phyloP scores from a whole-genome alignment of 805 yeast genomes.

The Ogataea allantospora region DNA sequence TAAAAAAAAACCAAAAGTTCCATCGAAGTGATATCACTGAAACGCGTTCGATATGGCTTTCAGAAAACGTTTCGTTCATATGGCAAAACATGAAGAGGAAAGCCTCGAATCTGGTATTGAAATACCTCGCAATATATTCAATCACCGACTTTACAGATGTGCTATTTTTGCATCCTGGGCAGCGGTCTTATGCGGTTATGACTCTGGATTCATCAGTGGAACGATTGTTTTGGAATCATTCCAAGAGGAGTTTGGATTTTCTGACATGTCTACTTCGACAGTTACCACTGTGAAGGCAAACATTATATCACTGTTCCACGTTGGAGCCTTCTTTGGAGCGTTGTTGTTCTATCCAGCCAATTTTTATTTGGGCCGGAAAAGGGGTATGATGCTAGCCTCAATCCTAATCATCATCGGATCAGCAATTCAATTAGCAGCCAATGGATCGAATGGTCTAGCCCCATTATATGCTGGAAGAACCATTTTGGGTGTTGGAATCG shows the following conservation, averaged over 20 bases:
- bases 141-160: slow-evolving; percentile 8
- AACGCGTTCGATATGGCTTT: neutral
- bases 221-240: slow-evolving; percentile 11
- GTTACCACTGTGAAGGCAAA: slow-evolving; percentile 10
- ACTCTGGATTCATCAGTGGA: slow-evolving; percentile 14
- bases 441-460: slow-evolving; percentile 14
- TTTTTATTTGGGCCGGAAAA: slow-evolving; percentile 6
- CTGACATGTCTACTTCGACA: slow-evolving; percentile 1
- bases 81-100: neutral
- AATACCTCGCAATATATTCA: slow-evolving; percentile 5
- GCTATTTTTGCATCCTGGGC: slow-evolving; percentile 14
- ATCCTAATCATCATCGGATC: slow-evolving; percentile 8
- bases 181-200: slow-evolving; percentile 12
- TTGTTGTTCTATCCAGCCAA: slow-evolving; percentile 9
- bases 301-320: slow-evolving; percentile 13
- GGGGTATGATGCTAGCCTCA: slow-evolving; percentile 7
- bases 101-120: slow-evolving; percentile 1
- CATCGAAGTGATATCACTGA: neutral
- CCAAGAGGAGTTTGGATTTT: slow-evolving; percentile 9
- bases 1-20: too few relatives aligned
- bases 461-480: slow-evolving; percentile 48
- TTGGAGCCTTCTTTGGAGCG: slow-evolving; percentile 13
- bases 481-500: slow-evolving; percentile 67
- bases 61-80: neutral
- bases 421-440: slow-evolving; percentile 12